Evolutionary conservation across 176 grass and related monocot genomes (phyloP).

Genomic region (Ananas comosus): DNA sequence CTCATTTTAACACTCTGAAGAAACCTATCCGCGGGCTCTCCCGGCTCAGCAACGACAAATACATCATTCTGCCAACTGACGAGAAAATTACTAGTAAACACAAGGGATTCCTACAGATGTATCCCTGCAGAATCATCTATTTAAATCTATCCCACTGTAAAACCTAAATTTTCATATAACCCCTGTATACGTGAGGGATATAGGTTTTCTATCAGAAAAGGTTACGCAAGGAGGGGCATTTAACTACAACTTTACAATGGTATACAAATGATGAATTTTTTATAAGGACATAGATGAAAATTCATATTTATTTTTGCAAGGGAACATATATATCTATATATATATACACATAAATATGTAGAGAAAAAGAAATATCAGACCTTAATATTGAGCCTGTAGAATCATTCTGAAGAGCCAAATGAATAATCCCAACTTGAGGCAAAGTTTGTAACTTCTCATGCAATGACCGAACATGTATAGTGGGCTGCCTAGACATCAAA

Average conservation of each 20-base stretch:
- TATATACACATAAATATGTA: too few relatives aligned
- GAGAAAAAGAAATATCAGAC: constrained; percentile 23
- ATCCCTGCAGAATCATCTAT: too few relatives aligned
- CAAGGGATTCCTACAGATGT: neutral
- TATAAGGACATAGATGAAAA: too few relatives aligned
- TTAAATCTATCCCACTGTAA: neutral
- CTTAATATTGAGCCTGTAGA: constrained; percentile 87
- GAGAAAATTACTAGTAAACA: constrained; percentile 4
- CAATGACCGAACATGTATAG: constrained; percentile 53
- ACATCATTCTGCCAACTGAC: constrained; percentile 99
- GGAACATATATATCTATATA: too few relatives aligned
- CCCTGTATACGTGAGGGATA: too few relatives aligned
- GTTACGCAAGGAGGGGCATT: too few relatives aligned
- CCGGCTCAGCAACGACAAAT: constrained; percentile 95
- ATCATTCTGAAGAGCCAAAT: constrained; percentile 94
- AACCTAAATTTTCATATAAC: too few relatives aligned
- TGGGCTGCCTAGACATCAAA: constrained; percentile 52
- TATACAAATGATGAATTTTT: too few relatives aligned
- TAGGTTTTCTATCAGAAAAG: too few relatives aligned
- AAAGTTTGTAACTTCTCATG: constrained; percentile 93
- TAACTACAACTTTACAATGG: too few relatives aligned
- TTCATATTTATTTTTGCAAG: too few relatives aligned
- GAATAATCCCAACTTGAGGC: constrained; percentile 91
- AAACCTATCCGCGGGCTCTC: constrained; percentile 81
- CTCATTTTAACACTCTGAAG: constrained; percentile 84